Evolutionary conservation across 495 filamentous ascomycete genomes (phyloP).

Genomic region (Hyaloscypha bicolor): DNA sequence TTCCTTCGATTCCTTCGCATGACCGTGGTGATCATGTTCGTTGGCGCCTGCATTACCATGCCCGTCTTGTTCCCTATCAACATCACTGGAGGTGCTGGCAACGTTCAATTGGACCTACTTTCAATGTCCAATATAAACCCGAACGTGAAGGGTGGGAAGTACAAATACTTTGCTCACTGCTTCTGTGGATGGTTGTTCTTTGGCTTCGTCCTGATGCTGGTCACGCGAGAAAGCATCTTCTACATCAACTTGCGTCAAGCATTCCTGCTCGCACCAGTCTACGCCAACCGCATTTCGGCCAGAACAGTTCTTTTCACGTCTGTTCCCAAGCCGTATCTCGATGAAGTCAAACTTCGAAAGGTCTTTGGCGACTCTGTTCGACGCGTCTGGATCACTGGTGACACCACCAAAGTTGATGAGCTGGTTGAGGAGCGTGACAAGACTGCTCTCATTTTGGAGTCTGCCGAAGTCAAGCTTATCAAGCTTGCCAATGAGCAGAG

Average conservation of each 20-base stretch:
- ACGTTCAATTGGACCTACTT: constrained; percentile 74
- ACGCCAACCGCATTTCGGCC: constrained; percentile 88
- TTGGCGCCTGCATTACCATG: constrained; percentile 81
- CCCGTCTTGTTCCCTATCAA: constrained; percentile 87
- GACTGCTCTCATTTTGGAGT: constrained; percentile 83
- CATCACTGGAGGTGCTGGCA: constrained; percentile 70
- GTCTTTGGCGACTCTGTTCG: constrained; percentile 82
- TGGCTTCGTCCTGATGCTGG: constrained; percentile 82
- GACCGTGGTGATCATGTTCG: constrained; percentile 69
- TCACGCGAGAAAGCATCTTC: constrained; percentile 90
- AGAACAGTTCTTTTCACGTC: constrained; percentile 91
- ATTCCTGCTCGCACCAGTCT: constrained; percentile 84
- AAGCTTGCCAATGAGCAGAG: constrained; percentile 78
- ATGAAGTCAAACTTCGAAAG: constrained; percentile 69
- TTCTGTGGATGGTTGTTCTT: constrained; percentile 78
- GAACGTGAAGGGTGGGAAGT: constrained; percentile 45
- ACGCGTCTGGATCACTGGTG: constrained; percentile 82
- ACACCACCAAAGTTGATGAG: constrained; percentile 80
- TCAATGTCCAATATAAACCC: constrained; percentile 71
- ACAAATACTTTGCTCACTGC: constrained; percentile 76
- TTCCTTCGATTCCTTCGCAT: constrained; percentile 85
- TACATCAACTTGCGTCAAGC: constrained; percentile 96
- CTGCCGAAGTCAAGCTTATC: constrained; percentile 85
- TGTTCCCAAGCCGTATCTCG: constrained; percentile 75
- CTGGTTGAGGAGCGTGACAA: constrained; percentile 84